These are phyloP conservation scores for Apiospora arundinis DNA, from an alignment of 2,329 filamentous ascomycete species.

Conservation along the genomic window DNA sequence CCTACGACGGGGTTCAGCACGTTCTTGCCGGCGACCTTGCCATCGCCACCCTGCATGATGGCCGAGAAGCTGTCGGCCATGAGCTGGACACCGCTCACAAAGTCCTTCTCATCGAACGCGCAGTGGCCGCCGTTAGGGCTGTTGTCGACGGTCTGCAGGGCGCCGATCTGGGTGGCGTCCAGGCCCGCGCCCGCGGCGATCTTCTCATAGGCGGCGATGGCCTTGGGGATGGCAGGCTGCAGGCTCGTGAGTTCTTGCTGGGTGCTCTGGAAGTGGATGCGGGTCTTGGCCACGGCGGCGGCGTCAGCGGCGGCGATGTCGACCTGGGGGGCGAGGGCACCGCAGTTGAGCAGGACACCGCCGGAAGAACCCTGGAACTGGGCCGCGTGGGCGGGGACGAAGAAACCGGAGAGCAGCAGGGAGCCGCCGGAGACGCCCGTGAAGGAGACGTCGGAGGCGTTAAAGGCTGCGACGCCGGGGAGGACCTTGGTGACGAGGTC, in stretches of 20 bases:
- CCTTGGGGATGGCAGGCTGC: conserved; percentile 56
- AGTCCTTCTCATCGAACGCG: conserved; percentile 61
- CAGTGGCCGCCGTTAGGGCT: conserved; percentile 63
- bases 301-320: conserved; percentile 47
- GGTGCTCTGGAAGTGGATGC: conserved; percentile 64
- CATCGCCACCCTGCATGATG: conserved; percentile 59
- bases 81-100: conserved; percentile 63
- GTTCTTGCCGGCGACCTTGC: conserved; percentile 54
- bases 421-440: conserved; percentile 63
- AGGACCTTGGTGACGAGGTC: conserved; percentile 57
- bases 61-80: conserved; percentile 59
- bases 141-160: conserved; percentile 63
- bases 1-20: conserved; percentile 32
- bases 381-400: conserved; percentile 61
- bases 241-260: conserved; percentile 55
- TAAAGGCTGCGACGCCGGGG: conserved; percentile 59
- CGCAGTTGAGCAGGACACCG: conserved; percentile 63
- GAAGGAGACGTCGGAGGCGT: conserved; percentile 59
- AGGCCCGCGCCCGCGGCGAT: conserved; percentile 52
- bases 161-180: conserved; percentile 50
- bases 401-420: conserved; percentile 61
- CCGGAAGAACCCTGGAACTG: conserved; percentile 49
- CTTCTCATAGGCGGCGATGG: conserved; percentile 58
- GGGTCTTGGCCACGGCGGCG: conserved; percentile 51
- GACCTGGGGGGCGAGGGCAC: conserved; percentile 60